phyloP scores from a whole-genome alignment of 83 land plant genomes.

The Picea engelmannii region DNA sequence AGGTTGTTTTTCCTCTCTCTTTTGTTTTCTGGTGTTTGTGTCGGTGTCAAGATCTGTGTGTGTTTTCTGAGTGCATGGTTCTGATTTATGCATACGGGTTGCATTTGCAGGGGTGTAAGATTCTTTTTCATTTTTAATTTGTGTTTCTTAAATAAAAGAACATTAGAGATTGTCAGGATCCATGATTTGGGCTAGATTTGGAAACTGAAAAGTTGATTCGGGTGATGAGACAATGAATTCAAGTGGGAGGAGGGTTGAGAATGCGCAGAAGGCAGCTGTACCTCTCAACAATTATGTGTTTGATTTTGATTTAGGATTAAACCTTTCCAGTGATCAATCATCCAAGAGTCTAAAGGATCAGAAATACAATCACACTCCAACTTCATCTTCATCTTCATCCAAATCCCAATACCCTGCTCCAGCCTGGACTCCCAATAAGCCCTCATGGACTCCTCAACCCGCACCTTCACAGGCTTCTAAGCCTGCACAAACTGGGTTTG shows the following conservation, averaged over 20 bases:
- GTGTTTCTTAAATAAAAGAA: too few species aligned
- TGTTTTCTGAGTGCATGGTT: too few species aligned
- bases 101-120: too few species aligned
- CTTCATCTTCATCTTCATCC: slow-evolving; percentile 16
- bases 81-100: too few species aligned
- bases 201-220: too few species aligned
- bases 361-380: slow-evolving; percentile 24
- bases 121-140: too few species aligned
- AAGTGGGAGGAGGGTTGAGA: slow-evolving; percentile 4
- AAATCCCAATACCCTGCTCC: slow-evolving; percentile 18
- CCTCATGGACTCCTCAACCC: slow-evolving; percentile 68
- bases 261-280: slow-evolving; percentile 23
- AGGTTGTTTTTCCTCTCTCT: too few species aligned
- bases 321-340: slow-evolving; percentile 23
- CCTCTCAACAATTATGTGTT: slow-evolving; percentile 66
- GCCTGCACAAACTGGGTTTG: slow-evolving; percentile 12
- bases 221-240: slow-evolving; percentile 12
- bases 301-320: slow-evolving; percentile 77
- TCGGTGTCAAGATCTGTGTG: too few species aligned
- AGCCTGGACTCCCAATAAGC: slow-evolving; percentile 45
- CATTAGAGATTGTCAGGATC: too few species aligned
- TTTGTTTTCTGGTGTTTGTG: too few species aligned
- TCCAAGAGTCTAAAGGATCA: slow-evolving; percentile 61
- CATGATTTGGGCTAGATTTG: too few species aligned
- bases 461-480: slow-evolving; percentile 17